Conservation (phyloP, 306 rosid species). For the Phaseolus lunatus region DNA sequence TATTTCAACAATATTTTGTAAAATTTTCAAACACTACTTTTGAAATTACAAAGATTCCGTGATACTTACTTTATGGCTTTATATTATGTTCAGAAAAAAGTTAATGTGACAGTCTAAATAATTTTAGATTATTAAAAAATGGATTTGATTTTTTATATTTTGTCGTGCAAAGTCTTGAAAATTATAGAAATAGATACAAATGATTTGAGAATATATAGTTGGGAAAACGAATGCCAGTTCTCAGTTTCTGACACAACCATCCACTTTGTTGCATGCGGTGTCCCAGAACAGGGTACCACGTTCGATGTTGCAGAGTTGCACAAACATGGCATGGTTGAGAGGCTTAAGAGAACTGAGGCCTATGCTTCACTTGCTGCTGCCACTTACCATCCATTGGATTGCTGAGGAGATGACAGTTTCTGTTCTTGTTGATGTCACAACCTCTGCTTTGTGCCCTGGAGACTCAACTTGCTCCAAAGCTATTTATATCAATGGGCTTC, state of each 20-base stretch:
- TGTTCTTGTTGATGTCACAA: conserved; percentile 80
- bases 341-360: conserved; percentile 59
- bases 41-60: no score
- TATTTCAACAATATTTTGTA: no score
- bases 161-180: no score
- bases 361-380: conserved; percentile 70
- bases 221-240: neutral
- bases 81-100: no score
- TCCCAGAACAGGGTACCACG: neutral
- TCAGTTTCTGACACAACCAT: neutral
- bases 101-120: no score
- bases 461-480: conserved; percentile 67
- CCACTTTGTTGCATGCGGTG: neutral
- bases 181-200: no score
- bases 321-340: conserved; percentile 45
- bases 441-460: conserved; percentile 64
- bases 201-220: neutral
- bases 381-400: conserved; percentile 74
- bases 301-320: neutral
- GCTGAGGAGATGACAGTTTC: conserved; percentile 92
- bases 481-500: conserved; percentile 71
- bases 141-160: neutral
- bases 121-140: no score
- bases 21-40: no score
- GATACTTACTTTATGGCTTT: no score